These are phyloP conservation scores for Tubosaeta sp. DNA, from an alignment of 768 basidiomycete genomes.

Conservation along the genomic window DNA sequence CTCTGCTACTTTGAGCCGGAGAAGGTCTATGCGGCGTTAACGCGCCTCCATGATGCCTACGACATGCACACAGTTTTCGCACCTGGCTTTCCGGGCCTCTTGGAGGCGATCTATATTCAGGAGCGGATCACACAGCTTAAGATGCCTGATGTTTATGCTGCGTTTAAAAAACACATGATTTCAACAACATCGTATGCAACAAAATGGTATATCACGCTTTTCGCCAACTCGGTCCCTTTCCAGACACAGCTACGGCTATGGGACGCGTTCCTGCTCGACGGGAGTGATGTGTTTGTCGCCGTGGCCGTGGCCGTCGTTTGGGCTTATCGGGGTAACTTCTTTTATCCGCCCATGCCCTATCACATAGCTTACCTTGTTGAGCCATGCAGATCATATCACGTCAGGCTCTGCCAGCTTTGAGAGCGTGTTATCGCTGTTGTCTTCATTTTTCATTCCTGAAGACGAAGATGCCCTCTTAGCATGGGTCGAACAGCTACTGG, in stretches of 20 bases:
- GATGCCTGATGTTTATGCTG: constrained; percentile 85
- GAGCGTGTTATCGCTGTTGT: constrained; percentile 83
- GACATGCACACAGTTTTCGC: constrained; percentile 83
- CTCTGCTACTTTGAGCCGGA: constrained; percentile 92
- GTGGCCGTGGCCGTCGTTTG: constrained; percentile 87
- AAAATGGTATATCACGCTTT: constrained; percentile 99
- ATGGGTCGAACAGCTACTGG: constrained; percentile 69
- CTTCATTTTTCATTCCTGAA: constrained; percentile 93
- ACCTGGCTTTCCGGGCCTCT: constrained; percentile 92
- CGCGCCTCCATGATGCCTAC: constrained; percentile 87
- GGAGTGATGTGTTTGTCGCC: constrained; percentile 82
- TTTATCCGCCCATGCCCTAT: neutral
- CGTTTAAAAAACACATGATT: constrained; percentile 86
- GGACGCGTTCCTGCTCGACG: constrained; percentile 92
- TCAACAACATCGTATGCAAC: constrained; percentile 94
- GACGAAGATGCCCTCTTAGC: constrained; percentile 76
- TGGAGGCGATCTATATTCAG: constrained; percentile 95
- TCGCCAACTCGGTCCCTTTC: constrained; percentile 93
- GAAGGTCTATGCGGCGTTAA: constrained; percentile 77
- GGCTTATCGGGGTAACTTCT: constrained; percentile 73
- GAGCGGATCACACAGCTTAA: constrained; percentile 81
- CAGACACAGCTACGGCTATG: constrained; percentile 91
- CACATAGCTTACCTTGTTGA: constrained; percentile 2
- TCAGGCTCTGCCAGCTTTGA: constrained; percentile 81
- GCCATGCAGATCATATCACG: constrained; percentile 70